Evolutionary conservation across 371 early-diverging fungal species (phyloP), one percentile per base, ranked within the genome.

Genomic region (Apophysomyces ossiformis): DNA sequence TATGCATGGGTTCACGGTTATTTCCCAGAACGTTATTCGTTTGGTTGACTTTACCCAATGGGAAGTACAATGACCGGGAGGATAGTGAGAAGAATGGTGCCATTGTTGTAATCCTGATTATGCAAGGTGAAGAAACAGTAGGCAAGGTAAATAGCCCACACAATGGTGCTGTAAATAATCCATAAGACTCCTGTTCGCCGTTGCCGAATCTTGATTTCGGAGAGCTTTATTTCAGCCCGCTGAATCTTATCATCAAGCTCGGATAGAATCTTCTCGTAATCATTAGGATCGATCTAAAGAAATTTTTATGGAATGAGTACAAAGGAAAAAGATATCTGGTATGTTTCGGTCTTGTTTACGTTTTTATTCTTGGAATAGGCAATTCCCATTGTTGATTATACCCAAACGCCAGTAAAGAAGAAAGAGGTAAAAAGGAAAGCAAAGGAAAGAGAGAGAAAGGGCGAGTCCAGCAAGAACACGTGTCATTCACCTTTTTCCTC

Each of bases 221-320:
- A 77, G 32, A 88, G 74, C 60, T 80, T 81, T 54, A 83, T 62
- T 69, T 93, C 90, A 3, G 90, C 85, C 58, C 78, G 84, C 64
- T 85, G 77, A 63, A 95, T 91, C 37, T 90, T 83, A 44, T 76
- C 80, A 73, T 93, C 93, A 7, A 95, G 79, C 35, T 84, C 85
- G 5, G 89, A 86, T 7, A 95, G 84, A 39, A 93, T 84, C 69
- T 89, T 82, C 77, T 93, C 93, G 69, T 85, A 94, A 74, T 92
- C 89, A 26, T 67, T 69, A 1, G 75, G 69, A 45, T 75, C 72
- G 26, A 16, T 63, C 69, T 69, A 37, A 15, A n/a, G 15, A 35
- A 6, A 4, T 44, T 26, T 50, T 11, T 38, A 32, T 43, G 21
- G 9, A 26, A 50, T 13, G 45, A 45, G 16, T 45, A 43, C 46